Evolutionary conservation across 176 grass and related monocot species (phyloP).

Genomic region (Canna indica): DNA sequence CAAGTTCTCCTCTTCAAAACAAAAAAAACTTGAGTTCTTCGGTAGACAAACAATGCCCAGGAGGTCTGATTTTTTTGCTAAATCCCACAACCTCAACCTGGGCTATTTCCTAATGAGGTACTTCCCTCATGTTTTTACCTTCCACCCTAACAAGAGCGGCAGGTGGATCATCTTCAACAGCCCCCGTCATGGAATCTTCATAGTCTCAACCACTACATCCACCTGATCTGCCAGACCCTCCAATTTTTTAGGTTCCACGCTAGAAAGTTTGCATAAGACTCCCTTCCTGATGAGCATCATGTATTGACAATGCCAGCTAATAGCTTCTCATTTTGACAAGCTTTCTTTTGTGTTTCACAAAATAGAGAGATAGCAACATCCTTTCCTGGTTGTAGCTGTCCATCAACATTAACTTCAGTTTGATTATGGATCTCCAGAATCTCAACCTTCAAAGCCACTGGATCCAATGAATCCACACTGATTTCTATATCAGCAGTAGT

Average conservation of each 20-base stretch:
- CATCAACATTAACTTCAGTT: background rate
- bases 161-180: background rate
- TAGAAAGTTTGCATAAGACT: background rate
- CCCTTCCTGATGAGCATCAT: background rate
- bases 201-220: background rate
- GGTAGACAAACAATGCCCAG: too few relatives aligned
- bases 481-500: background rate
- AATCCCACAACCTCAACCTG: background rate
- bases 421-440: background rate
- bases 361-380: background rate
- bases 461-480: background rate
- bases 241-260: background rate
- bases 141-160: background rate
- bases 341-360: background rate
- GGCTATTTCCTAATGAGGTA: background rate
- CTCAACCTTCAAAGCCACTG: background rate
- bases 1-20: too few relatives aligned
- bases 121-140: background rate
- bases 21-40: too few relatives aligned
- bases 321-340: background rate
- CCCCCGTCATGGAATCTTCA: too few relatives aligned
- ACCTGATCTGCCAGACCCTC: background rate
- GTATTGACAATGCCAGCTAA: background rate
- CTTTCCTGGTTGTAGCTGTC: background rate
- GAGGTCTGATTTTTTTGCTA: too few relatives aligned